Conservation (phyloP, 2,329 filamentous ascomycete genomes). For the Lomentospora prolificans region DNA sequence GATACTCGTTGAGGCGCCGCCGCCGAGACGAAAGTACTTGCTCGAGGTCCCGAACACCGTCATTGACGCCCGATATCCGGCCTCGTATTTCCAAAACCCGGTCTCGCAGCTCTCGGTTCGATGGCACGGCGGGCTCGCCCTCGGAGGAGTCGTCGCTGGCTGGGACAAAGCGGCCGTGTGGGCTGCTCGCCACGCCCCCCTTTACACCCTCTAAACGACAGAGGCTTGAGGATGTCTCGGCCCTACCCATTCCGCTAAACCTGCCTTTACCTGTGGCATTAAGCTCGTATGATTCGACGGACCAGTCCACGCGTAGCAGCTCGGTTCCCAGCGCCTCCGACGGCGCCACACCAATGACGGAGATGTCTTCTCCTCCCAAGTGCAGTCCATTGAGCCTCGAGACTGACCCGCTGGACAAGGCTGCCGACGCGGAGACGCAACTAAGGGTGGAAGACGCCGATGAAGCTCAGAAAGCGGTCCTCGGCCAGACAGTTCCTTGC, state of each 20-base stretch:
- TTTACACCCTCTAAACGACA: conserved; percentile 43
- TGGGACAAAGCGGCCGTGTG: conserved; percentile 29
- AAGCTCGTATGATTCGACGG: background rate
- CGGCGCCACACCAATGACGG: conserved; percentile 25
- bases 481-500: background rate
- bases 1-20: conserved; percentile 47
- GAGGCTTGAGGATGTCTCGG: conserved; percentile 21
- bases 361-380: conserved; percentile 38
- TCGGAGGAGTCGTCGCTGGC: conserved; percentile 18
- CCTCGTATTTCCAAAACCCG: conserved; percentile 35
- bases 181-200: conserved; percentile 41
- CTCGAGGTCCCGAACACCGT: conserved; percentile 45
- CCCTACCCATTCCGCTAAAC: conserved; percentile 13
- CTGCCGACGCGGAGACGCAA: background rate
- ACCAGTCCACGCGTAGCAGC: background rate
- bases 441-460: background rate
- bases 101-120: conserved; percentile 23
- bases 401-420: background rate
- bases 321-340: conserved; percentile 8
- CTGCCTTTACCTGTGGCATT: conserved; percentile 14
- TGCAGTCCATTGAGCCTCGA: background rate
- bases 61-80: conserved; percentile 45
- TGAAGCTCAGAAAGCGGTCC: background rate
- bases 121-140: conserved; percentile 24
- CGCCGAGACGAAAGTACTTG: conserved; percentile 39